A percentile compares a stretch with the other conserved stretches of the same genome.
phyloP scores from a whole-genome alignment of 495 filamentous ascomycete genomes.

The Podospora bellae-mahoneyi region DNA sequence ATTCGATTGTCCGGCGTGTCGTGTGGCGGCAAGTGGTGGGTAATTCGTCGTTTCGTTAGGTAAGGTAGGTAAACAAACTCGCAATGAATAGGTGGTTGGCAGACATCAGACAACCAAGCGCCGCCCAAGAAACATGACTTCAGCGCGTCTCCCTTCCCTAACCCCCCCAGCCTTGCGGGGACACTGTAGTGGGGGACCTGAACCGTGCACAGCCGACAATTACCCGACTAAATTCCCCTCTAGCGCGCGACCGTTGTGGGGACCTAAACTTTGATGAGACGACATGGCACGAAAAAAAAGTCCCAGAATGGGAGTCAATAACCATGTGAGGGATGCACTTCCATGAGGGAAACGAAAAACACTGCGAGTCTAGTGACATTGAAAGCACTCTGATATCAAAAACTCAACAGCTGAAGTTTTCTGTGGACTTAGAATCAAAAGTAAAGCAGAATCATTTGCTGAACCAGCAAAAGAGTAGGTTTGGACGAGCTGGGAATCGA shows the following conservation, averaged over 20 bases:
- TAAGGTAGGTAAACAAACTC: not conserved
- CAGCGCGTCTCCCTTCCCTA: not conserved
- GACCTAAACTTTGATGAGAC: not conserved
- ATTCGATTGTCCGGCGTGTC: too few species aligned
- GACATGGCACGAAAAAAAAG: not conserved
- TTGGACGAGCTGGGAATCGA: slow-evolving; percentile 31
- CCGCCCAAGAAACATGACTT: not conserved
- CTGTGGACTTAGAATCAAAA: not conserved
- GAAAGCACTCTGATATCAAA: not conserved
- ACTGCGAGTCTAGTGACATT: not conserved
- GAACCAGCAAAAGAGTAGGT: not conserved
- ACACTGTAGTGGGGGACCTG: not conserved
- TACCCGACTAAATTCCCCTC: not conserved
- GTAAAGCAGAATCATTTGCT: not conserved
- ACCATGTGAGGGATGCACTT: not conserved
- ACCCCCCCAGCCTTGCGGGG: not conserved
- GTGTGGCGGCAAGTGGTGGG: too few species aligned
- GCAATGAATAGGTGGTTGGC: not conserved
- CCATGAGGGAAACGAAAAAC: not conserved
- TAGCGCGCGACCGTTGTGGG: not conserved
- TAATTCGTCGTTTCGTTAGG: not conserved
- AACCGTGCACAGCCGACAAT: not conserved
- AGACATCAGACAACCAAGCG: not conserved
- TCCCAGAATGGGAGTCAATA: not conserved
- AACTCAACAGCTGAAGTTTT: too few species aligned